A percentile compares a stretch with the other conserved stretches of the same genome.
Evolutionary conservation across 371 early-diverging fungal genomes (phyloP).

Genomic region (Encephalitozoon hellem): DNA sequence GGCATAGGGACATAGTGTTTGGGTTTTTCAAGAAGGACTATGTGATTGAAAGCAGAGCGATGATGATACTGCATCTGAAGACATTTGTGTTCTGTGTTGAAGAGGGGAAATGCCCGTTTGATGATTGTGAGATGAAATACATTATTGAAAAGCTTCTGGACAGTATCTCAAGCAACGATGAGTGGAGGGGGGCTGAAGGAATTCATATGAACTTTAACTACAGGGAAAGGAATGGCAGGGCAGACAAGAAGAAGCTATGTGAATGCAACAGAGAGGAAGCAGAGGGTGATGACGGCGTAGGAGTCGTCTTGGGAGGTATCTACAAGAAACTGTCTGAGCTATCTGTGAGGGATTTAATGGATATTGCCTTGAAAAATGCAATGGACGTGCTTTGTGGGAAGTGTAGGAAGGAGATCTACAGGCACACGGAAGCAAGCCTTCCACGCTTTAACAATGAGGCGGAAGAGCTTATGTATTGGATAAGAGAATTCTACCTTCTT

Average conservation of each 20-base stretch:
- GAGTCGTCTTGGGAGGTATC: background rate
- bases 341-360: background rate
- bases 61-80: background rate
- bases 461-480: background rate
- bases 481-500: background rate
- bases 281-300: background rate
- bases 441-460: background rate
- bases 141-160: background rate
- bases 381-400: background rate
- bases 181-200: background rate
- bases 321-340: background rate
- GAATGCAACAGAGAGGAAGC: background rate
- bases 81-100: background rate
- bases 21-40: background rate
- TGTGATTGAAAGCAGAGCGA: background rate
- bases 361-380: background rate
- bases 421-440: background rate
- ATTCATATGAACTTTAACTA: background rate
- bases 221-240: background rate
- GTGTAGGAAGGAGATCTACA: background rate
- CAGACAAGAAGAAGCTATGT: background rate
- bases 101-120: background rate
- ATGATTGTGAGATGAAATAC: constrained; percentile 1
- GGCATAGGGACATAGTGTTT: background rate
- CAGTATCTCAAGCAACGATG: background rate